Evolutionary conservation across 139 green algal genomes (phyloP).

Genomic region (Raphidocelis subcapitata): DNA sequence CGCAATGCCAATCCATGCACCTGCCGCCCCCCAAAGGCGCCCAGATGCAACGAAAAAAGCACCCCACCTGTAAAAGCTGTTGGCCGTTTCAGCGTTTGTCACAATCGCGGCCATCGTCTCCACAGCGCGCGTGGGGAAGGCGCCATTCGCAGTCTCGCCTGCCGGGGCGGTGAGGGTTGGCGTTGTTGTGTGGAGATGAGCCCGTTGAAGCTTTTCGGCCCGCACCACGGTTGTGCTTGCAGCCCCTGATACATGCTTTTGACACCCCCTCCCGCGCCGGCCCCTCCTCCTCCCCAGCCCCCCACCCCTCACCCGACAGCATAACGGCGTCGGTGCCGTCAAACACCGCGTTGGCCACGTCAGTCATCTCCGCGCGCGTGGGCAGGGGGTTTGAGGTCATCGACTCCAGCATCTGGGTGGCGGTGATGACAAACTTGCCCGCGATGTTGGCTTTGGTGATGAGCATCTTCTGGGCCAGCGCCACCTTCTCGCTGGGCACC

Average conservation of each 20-base stretch:
- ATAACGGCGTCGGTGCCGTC: slow-evolving; percentile 79
- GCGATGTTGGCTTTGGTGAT: slow-evolving; percentile 72
- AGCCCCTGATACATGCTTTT: too few relatives aligned
- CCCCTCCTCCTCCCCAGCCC: slow-evolving; percentile 3
- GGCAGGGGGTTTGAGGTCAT: slow-evolving; percentile 63
- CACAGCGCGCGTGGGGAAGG: slow-evolving; percentile 69
- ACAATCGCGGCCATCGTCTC: slow-evolving; percentile 79
- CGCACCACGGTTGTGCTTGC: too few relatives aligned
- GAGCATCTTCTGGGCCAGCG: slow-evolving; percentile 70
- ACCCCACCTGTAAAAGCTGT: slow-evolving; percentile 33
- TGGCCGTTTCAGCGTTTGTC: slow-evolving; percentile 63
- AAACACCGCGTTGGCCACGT: slow-evolving; percentile 88
- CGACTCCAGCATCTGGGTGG: slow-evolving; percentile 74
- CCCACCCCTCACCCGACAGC: slow-evolving; percentile 34
- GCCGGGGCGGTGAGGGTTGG: background rate
- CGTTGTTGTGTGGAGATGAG: background rate
- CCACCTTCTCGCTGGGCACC: background rate
- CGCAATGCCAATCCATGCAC: too few relatives aligned
- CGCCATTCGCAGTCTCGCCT: slow-evolving; percentile 78
- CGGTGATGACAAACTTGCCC: slow-evolving; percentile 62
- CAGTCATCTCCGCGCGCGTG: slow-evolving; percentile 86
- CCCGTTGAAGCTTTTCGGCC: too few relatives aligned
- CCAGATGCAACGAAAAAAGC: too few relatives aligned
- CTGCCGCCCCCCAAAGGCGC: too few relatives aligned
- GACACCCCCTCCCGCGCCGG: background rate